These are phyloP conservation scores for Cocos nucifera DNA, from an alignment of 176 grass and related monocot species.

Conservation along the genomic window DNA sequence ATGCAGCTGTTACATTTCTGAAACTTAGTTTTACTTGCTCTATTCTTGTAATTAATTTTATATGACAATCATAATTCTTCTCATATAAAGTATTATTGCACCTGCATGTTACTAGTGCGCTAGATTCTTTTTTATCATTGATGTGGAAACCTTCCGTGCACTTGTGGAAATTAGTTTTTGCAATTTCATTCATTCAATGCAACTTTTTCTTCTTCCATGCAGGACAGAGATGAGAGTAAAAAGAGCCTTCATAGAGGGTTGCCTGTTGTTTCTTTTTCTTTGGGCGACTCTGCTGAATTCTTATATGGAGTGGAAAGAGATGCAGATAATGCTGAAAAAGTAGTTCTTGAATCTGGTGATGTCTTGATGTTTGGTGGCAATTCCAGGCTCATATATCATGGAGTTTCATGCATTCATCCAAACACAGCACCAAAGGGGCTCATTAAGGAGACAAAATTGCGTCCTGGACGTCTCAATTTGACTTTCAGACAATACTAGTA, in stretches of 20 bases:
- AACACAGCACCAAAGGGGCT: conserved; percentile 1
- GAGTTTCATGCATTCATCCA: conserved; percentile 7
- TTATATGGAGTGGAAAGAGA: conserved; percentile 7
- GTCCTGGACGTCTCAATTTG: conserved; percentile 12
- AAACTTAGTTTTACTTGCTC: no score
- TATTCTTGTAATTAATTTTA: no score
- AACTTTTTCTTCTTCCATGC: not conserved
- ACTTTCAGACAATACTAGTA: conserved; percentile 12
- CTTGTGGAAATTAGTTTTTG: no score
- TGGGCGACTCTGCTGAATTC: conserved; percentile 15
- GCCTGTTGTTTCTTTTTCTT: conserved; percentile 16
- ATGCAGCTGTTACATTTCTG: no score
- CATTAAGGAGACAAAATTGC: not conserved
- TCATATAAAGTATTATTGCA: no score
- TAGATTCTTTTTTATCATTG: no score
- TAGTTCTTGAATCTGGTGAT: conserved; percentile 16
- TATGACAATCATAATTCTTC: no score
- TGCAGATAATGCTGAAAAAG: not conserved
- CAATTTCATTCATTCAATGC: no score
- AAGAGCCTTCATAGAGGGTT: conserved; percentile 7
- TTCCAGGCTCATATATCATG: conserved; percentile 17
- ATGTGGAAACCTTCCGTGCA: no score
- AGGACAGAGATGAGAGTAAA: conserved; percentile 11
- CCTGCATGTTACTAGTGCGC: no score
- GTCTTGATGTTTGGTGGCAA: conserved; percentile 11